Base-by-base conservation (phyloP, 345 rosid genomes). In the Mangifera indica region DNA sequence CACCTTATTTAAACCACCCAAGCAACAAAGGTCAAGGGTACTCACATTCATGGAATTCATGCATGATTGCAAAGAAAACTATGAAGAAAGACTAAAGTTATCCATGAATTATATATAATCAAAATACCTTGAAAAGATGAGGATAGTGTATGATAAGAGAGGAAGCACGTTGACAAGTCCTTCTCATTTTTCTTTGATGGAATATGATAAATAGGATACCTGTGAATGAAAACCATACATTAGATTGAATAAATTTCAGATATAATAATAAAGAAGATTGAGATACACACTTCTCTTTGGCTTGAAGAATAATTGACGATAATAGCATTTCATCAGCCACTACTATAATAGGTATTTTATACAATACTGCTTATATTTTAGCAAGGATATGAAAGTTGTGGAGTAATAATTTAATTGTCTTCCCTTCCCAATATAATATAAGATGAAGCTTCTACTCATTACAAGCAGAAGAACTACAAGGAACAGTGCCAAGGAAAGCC, bases 181-280 rank as follows among this genome's bases (percentile, higher is more conserved):
- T 89, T 87, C 59, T 85, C 81, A 52, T 64, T 78, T 74, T 77
- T 82, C 56, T 74, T 62, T 21, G 80, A 74, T 17, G 96, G 96
- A 76, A 92, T 88, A 56, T 81, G 87, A 79, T 90, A 92, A 24
- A 92, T 90, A 1, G 96, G 96, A 66, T 92, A 89, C 97, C 95
- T 92, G 68, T 57, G 6, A 37, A 32, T 46, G 42, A 25, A 56
- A 40, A 68, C 14, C 37, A 14, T 12, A 13, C 32, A 53, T 18
- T 42, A 40, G 42, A 21, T 26, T 40, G 8, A 68, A 34, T 13
- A 14, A 46, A 68, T 55, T 45, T 65, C 18, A 26, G 6, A 48
- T 15, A 13, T 29, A 7, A 44, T 21, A 1, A 20, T 58, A 22
- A n/a, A 21, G 70, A 42, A 12, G 59, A 34, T 7, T 37, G 42